phyloP scores from a whole-genome alignment of 805 yeast genomes.

The Debaryomyces castellii region DNA sequence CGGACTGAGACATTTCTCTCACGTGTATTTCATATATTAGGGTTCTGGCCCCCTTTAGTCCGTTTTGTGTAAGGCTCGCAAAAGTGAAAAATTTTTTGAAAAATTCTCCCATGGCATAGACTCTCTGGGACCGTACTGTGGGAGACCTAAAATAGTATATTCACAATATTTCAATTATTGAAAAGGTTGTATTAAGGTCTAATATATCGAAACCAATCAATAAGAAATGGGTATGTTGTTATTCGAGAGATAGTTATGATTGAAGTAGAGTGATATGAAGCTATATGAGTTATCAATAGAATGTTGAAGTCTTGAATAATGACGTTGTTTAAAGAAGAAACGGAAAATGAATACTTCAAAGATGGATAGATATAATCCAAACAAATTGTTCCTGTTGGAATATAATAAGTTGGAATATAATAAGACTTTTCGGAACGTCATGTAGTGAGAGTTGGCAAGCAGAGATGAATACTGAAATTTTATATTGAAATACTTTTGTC shows the following conservation, averaged over 20 bases:
- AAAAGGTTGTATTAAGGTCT: constrained; percentile 5
- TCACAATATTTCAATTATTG: background rate
- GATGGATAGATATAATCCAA: no score
- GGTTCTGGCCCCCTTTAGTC: background rate
- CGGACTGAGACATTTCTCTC: background rate
- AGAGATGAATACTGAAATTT: no score
- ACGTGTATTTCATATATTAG: background rate
- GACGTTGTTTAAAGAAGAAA: background rate
- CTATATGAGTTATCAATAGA: background rate
- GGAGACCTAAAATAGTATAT: constrained; percentile 5
- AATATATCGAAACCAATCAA: constrained; percentile 16
- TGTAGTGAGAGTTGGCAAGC: no score
- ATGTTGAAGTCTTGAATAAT: background rate
- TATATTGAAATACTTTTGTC: no score
- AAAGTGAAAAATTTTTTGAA: constrained; percentile 1
- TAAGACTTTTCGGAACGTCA: no score
- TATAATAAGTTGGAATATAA: no score
- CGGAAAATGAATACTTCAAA: no score
- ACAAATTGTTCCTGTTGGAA: no score
- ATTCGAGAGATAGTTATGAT: background rate
- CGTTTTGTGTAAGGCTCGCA: background rate
- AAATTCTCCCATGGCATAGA: constrained; percentile 1
- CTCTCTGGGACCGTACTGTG: background rate
- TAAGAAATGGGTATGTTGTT: constrained; percentile 28
- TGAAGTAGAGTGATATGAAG: background rate